These are phyloP conservation scores for Mycena polygramma DNA, from an alignment of 768 basidiomycete species.

Conservation along the genomic window DNA sequence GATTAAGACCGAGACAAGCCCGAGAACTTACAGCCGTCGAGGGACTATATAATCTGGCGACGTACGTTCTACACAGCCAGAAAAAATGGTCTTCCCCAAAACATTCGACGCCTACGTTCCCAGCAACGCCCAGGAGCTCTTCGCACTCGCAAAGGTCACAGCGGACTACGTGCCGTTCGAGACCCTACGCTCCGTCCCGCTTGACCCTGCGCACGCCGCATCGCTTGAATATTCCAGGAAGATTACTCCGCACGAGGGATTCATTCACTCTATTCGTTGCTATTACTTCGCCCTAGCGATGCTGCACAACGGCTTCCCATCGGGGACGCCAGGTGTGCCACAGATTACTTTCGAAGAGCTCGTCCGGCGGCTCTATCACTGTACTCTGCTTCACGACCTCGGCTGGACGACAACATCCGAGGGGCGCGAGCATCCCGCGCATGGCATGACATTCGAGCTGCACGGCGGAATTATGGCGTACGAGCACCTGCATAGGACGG, in stretches of 20 bases:
- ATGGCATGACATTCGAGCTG: slow-evolving; percentile 5
- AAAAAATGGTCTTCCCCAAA: slow-evolving; percentile 25
- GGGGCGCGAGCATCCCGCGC: not conserved
- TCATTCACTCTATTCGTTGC: slow-evolving; percentile 34
- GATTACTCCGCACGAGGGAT: slow-evolving; percentile 24
- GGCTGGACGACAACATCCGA: not conserved
- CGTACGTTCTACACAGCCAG: not conserved
- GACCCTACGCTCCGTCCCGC: slow-evolving; percentile 21
- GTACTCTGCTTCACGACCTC: not conserved
- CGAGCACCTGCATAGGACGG: not conserved
- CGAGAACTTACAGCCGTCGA: not conserved
- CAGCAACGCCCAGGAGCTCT: slow-evolving; percentile 27
- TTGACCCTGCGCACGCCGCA: slow-evolving; percentile 26
- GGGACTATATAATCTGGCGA: not conserved
- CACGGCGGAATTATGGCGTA: slow-evolving; percentile 9
- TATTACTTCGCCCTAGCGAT: slow-evolving; percentile 38
- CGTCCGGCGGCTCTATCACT: slow-evolving; percentile 13
- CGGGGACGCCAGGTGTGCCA: slow-evolving; percentile 32
- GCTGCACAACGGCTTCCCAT: slow-evolving; percentile 35
- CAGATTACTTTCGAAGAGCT: slow-evolving; percentile 34
- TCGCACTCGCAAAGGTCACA: slow-evolving; percentile 28
- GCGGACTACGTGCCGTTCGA: slow-evolving; percentile 32
- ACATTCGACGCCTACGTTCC: slow-evolving; percentile 35
- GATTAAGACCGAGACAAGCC: not conserved
- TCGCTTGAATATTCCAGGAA: slow-evolving; percentile 34